Evolutionary conservation across 2,329 filamentous ascomycete species (phyloP), one percentile per base, ranked within the genome.

Genomic region (Colletotrichum orbiculare): DNA sequence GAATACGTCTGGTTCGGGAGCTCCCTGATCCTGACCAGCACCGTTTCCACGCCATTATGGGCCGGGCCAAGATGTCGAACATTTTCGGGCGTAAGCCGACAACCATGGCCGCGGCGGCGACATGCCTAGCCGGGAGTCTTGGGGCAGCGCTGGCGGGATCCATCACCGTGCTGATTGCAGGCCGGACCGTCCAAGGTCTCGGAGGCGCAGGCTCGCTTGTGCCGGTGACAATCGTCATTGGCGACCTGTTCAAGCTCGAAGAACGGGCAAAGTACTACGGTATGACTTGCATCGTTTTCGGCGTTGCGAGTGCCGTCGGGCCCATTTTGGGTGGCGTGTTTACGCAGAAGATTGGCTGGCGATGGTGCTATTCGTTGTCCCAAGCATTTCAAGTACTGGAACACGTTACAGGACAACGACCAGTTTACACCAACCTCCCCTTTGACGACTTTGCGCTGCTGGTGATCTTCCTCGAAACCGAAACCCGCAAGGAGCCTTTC

Each of bases 1-100:
- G 65, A 72, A 11, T 75, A 74, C 62, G 70, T 70, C 6, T 75
- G 73, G 73, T 69, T 75, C 3, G 68, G 70, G 4, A 73, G 69
- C 10, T 68, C 69, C 0, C 73, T 73, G 8, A 72, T 71, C 1
- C 47, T 75, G 1, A 61, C 73, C 1, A 72, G 87, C 70, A 88
- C 90, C 0, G 88, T 90, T 0, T 83, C 83, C 1, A 87, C 85
- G 0, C 90, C 91, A 0, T 84, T 91, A 3, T 17, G 17, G 17
- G 17, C 25, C 94, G 91, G 91, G 90, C 88, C 1, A 80, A 80
- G 58, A 67, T 80, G 46, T 76, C 74, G 2, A 79, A 81, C 66
- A 79, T 81, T 12, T 79, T 76, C 72, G 79, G 79, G 3, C 74
- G 79, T 9, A 81, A 81, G 58, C 73, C 75, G 0, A 72, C 78